Conservation (phyloP, 2,329 filamentous ascomycete species). For the Mariannaea sp. region DNA sequence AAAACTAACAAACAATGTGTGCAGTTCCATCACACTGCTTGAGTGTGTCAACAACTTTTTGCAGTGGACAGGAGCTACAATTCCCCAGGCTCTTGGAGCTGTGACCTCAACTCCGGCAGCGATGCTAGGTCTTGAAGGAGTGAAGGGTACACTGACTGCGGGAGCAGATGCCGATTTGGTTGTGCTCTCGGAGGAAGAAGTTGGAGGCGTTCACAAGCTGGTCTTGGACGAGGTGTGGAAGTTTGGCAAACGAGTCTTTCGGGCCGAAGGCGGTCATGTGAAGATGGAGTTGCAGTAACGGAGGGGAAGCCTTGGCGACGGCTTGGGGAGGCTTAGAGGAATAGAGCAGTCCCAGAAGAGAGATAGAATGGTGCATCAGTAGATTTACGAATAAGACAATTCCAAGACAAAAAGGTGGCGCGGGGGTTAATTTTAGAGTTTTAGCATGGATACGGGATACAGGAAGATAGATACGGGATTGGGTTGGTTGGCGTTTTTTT, state of each 20-base stretch:
- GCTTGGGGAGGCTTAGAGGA: no score
- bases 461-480: not conserved
- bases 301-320: conserved; percentile 1
- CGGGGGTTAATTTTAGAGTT: not conserved
- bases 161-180: conserved; percentile 72
- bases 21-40: conserved; percentile 71
- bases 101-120: conserved; percentile 78
- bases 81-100: conserved; percentile 71
- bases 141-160: conserved; percentile 69
- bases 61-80: conserved; percentile 70
- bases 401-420: not conserved
- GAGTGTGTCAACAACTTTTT: conserved; percentile 85
- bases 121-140: conserved; percentile 70
- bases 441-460: not conserved
- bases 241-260: conserved; percentile 64
- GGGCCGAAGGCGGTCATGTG: conserved; percentile 29
- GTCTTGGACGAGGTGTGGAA: conserved; percentile 81
- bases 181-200: conserved; percentile 63
- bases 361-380: not conserved
- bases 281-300: conserved; percentile 10
- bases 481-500: not conserved
- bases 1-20: not conserved
- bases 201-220: conserved; percentile 54
- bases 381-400: not conserved
- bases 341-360: not conserved